Base-by-base conservation (phyloP, 306 rosid genomes). In the Quercus dentata region DNA sequence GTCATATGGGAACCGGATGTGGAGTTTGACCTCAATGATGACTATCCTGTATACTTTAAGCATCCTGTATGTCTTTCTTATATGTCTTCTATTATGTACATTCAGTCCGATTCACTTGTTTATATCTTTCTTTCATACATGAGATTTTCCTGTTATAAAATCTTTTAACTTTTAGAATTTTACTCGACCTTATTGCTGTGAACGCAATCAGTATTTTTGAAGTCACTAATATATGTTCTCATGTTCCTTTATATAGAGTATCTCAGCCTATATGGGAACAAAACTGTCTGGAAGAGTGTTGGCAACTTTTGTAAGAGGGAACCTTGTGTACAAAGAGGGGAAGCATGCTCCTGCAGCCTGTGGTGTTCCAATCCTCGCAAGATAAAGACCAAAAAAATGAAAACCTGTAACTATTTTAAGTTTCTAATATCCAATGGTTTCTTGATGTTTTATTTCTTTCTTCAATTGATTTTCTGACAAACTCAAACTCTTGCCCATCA, bases 1-100 rank as follows among this genome's bases (percentile, higher is more conserved):
- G 96, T 90, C 57, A 95, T 93, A 46, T 95, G 98, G 98, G 90
- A 88, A 61, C 99, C 99, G n/a, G 98, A 91, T 80, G 57, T 56
- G 74, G 97, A 95, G 77, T 89, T 92, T 65, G 82, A 89, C 23
- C 93, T 92, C 71, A 49, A 86, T 52, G 84, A 92, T 12, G 86
- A 83, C 76, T 71, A 86, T 73, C 92, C 91, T 18, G 87, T 88
- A 38, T 86, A 81, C 78, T 69, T 90, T 25, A 92, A 84, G 81
- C 95, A 95, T 84, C 89, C 97, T 8, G 99, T 94, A 84, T 5
- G 93, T 73, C 38, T 74, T 15, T 13, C 12, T 64, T 77, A 0
- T 59, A 9, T 23, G 52, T 35, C 31, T 67, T 81, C 76, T 41
- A 68, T 59, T n/a, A 19, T 46, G 63, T 30, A 15, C 20, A 78